Base-by-base conservation (phyloP, 2,329 filamentous ascomycete genomes). In the Microascus cirrosus region DNA sequence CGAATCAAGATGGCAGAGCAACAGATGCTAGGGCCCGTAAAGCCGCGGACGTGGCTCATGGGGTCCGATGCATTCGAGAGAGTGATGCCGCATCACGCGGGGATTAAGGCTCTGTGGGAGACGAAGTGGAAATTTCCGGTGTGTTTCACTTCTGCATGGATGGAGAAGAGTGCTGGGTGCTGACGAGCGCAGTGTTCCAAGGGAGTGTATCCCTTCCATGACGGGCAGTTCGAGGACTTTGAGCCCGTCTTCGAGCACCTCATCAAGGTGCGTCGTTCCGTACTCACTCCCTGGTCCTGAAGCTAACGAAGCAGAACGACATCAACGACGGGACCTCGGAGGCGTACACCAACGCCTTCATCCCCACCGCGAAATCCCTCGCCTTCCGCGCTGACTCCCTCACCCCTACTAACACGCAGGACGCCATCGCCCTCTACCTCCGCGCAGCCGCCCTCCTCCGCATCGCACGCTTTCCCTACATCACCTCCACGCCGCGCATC, bases 131-230 rank as follows among this genome's bases (percentile, higher is more conserved):
- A 84, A 70, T 74, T 79, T 63, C 84, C 84, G 5, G 83, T 85
- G 71, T 59, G 78, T 65, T n/a, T 18, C 52, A 8, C 12, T 24
- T 3, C 4, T 39, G 2, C 3, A 13, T 11, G 42, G n/a, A 18
- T 3, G 53, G 32, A 35, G 13, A 22, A 10, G 53, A n/a, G 25
- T 32, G 13, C 10, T 11, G 53, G 20, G 10, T 12, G 54, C 34
- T 55, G 13, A 56, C 25, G 18, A 45, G 10, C n/a, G 5, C 39
- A 77, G 76, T 83, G 80, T 68, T 69, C 70, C 39, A 84, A 83
- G 71, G 78, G 82, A 59, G 76, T 90, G 10, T 87, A 89, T 64
- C 85, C 85, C 0, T 91, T 91, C 75, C 87, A 90, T 74, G 87
- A 90, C 69, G 82, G 84, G 54, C 73, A 77, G 3, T 79, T 80